Evolutionary conservation across 1,284 basidiomycete species (phyloP), one percentile per base, ranked within the genome.

Genomic region (Puccinia hordei): DNA sequence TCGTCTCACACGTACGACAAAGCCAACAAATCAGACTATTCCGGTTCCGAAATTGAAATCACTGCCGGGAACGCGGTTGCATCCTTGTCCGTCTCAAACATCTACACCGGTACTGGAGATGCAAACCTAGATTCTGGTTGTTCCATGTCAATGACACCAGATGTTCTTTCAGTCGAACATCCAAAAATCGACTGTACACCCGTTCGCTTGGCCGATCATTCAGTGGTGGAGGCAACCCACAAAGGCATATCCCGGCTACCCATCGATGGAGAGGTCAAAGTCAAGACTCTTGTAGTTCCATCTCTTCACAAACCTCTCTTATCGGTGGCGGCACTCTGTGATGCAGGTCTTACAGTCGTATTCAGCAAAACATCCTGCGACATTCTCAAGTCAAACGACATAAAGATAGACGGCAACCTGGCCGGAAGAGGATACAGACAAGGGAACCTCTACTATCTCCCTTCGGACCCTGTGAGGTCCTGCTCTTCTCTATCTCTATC

Each of bases 41-140:
- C 61, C 30, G 22, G 33, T 41, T 68, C 66, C 4, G 24, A 46
- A 10, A 15, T 46, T 24, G 66, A 49, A 27, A 33, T 68, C 41
- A 46, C 13, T n/a, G 66, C 66, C 2, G 8, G 41, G 33, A 46
- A 41, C 24, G 33, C 24, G 19, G 30, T 17, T 19, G 30, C 49
- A 15, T 9, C 69, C 19, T 1, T 22, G 1, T 24, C 44, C 17
- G 49, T n/a, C 5, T n/a, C 30, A n/a, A 17, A 27, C 0, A 55
- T 33, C 13, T 33, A 5, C 49, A 1, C 69, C 0, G 22, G n/a
- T 22, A 15, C 49, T n/a, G 49, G 33, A 1, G 49, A 73, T 24
- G 49, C 49, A n/a, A 73, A 73, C 17, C 22, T 73, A 9, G 69
- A 73, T 19, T 73, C 49, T 12, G 69, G 69, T 1, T 73, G 69